Conservation (phyloP, 2,329 filamentous ascomycete genomes). For the Tolypocladium cylindrosporum region DNA sequence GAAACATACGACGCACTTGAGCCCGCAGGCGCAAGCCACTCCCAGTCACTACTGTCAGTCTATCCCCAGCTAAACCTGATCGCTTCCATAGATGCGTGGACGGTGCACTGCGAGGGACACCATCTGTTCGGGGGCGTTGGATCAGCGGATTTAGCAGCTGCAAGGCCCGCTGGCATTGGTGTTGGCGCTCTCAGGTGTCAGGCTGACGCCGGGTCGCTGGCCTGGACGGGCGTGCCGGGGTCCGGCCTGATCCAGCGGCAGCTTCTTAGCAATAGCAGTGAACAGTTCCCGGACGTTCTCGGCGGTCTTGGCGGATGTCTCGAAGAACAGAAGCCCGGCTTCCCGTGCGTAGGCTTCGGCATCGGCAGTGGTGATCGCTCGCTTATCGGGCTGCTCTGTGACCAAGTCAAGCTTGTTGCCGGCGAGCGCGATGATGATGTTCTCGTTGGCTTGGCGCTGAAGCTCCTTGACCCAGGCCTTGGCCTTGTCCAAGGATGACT, state of each 20-base stretch:
- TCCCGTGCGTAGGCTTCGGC: constrained; percentile 93
- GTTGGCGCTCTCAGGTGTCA: constrained; percentile 46
- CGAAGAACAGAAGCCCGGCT: constrained; percentile 91
- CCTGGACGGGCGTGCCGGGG: constrained; percentile 69
- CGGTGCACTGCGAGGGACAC: constrained; percentile 6
- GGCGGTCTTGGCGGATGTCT: constrained; percentile 94
- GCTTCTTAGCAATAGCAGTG: constrained; percentile 94
- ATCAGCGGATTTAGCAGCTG: constrained; percentile 35
- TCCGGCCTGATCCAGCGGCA: constrained; percentile 92
- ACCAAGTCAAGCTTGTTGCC: constrained; percentile 98
- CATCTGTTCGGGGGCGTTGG: constrained; percentile 3
- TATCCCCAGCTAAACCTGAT: constrained; percentile 14
- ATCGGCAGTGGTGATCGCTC: constrained; percentile 78
- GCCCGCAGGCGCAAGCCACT: constrained; percentile 15
- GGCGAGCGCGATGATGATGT: constrained; percentile 96
- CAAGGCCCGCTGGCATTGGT: constrained; percentile 47
- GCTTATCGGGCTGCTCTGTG: constrained; percentile 88
- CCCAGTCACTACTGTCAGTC: constrained; percentile 15
- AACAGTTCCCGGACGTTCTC: constrained; percentile 95
- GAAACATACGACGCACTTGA: constrained; percentile 24
- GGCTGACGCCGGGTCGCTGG: constrained; percentile 48
- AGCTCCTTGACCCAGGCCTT: constrained; percentile 99
- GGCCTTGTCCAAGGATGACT: constrained; percentile 97
- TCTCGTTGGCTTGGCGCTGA: constrained; percentile 97
- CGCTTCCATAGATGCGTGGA: constrained; percentile 11